Evolutionary conservation across 2,329 filamentous ascomycete species (phyloP).

Genomic region (Phyllosticta citriasiana): DNA sequence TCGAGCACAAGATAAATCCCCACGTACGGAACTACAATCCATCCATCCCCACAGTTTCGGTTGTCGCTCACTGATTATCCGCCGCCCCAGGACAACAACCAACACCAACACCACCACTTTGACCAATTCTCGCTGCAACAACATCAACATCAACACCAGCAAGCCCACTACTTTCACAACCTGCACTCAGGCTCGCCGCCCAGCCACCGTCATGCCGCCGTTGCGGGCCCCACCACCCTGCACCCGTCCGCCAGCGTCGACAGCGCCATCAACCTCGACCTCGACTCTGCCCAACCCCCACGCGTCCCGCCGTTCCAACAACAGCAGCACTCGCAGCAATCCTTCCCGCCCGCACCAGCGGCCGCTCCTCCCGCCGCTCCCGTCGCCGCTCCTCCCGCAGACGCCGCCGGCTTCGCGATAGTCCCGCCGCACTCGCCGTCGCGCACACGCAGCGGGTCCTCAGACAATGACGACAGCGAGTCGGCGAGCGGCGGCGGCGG

Average conservation of each 20-base stretch:
- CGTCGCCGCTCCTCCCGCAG: slow-evolving; percentile 2
- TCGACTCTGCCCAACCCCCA: slow-evolving; percentile 1
- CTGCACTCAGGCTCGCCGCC: slow-evolving; percentile 2
- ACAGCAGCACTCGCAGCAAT: background rate
- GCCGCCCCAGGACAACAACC: background rate
- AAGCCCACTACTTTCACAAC: background rate
- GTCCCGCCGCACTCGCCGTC: slow-evolving; percentile 12
- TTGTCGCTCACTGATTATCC: background rate
- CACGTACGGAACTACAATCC: background rate
- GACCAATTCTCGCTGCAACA: slow-evolving; percentile 3
- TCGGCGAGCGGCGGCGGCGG: background rate
- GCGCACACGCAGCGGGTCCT: slow-evolving; percentile 32
- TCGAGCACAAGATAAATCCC: slow-evolving; percentile 3
- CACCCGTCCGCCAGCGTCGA: slow-evolving; percentile 30
- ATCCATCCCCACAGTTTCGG: background rate
- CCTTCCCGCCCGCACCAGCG: background rate
- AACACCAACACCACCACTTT: background rate
- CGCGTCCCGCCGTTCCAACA: background rate
- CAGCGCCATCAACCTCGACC: slow-evolving; percentile 31
- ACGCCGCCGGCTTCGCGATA: slow-evolving; percentile 11
- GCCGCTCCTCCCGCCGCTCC: slow-evolving; percentile 9
- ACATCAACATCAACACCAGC: background rate
- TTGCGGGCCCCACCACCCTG: slow-evolving; percentile 13
- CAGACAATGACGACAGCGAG: slow-evolving; percentile 32
- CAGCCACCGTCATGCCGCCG: slow-evolving; percentile 4